These are phyloP conservation scores for Entomortierella lignicola DNA, from an alignment of 192 early-diverging fungal species.

Conservation along the genomic window DNA sequence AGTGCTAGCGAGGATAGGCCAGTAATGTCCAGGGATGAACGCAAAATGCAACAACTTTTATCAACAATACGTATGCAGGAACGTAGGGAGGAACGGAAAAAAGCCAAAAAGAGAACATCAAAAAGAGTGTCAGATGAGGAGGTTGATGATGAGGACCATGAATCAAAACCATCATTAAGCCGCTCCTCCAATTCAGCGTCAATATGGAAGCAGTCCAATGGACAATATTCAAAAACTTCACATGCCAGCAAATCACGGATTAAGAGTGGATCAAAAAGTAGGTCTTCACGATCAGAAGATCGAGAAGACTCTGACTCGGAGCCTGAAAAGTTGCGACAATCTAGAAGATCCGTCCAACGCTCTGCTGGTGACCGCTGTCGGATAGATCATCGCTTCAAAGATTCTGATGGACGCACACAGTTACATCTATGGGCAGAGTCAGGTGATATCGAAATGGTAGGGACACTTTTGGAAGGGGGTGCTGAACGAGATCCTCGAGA, in stretches of 20 bases:
- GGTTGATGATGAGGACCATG: constrained; percentile 37
- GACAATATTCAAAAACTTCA: background rate
- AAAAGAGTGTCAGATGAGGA: constrained; percentile 44
- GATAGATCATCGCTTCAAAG: constrained; percentile 62
- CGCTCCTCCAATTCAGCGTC: constrained; percentile 5
- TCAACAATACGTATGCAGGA: constrained; percentile 72
- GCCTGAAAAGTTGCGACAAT: background rate
- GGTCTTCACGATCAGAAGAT: constrained; percentile 27
- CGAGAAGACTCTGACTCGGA: constrained; percentile 33
- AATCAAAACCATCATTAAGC: background rate
- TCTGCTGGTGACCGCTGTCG: constrained; percentile 45
- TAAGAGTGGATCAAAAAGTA: constrained; percentile 16
- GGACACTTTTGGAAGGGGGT: constrained; percentile 67
- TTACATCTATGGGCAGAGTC: constrained; percentile 71
- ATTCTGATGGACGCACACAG: constrained; percentile 74
- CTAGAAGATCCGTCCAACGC: constrained; percentile 28
- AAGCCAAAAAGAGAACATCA: constrained; percentile 54
- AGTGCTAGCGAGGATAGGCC: constrained; percentile 42
- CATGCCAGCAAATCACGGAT: background rate
- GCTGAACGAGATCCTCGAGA: constrained; percentile 69
- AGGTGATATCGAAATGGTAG: constrained; percentile 66
- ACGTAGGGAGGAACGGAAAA: constrained; percentile 57
- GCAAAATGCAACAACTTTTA: constrained; percentile 74
- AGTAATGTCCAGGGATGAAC: constrained; percentile 71
- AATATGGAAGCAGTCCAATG: constrained; percentile 14